Evolutionary conservation across 768 basidiomycete genomes (phyloP).

Genomic region (Neoboletus magnificus): DNA sequence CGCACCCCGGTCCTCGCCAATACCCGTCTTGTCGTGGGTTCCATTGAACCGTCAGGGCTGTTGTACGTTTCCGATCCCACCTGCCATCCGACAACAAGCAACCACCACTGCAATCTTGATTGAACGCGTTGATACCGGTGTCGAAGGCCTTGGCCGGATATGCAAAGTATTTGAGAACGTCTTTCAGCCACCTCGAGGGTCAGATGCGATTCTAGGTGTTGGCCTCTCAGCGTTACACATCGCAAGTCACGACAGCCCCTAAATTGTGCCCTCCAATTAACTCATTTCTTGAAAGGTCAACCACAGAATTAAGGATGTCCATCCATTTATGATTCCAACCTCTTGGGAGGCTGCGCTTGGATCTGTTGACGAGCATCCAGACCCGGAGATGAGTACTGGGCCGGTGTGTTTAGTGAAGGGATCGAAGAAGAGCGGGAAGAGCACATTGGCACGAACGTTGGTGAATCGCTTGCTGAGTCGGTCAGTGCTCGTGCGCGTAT

Average conservation of each 20-base stretch:
- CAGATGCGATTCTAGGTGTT: conserved; percentile 31
- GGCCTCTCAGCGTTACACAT: conserved; percentile 48
- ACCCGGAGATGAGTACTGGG: conserved; percentile 18
- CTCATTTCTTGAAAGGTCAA: conserved; percentile 21
- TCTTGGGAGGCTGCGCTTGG: conserved; percentile 36
- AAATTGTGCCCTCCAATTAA: conserved; percentile 10
- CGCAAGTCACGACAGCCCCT: conserved; percentile 34
- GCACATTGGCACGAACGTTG: conserved; percentile 74
- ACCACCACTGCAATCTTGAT: conserved; percentile 49
- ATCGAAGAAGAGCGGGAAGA: conserved; percentile 86
- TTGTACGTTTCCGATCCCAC: conserved; percentile 14
- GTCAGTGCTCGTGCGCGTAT: conserved; percentile 33
- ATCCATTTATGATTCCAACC: conserved; percentile 34
- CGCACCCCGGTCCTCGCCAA: conserved; percentile 75
- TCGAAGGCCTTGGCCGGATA: conserved; percentile 64
- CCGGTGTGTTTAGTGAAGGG: conserved; percentile 72
- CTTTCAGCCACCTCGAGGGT: conserved; percentile 50
- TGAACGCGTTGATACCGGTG: conserved; percentile 53
- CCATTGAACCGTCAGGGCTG: conserved; percentile 9
- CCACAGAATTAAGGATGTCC: conserved; percentile 27
- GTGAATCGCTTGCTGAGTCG: conserved; percentile 62
- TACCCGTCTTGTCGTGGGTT: conserved; percentile 50
- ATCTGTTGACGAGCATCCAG: neutral
- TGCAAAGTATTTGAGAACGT: conserved; percentile 60
- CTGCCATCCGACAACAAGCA: conserved; percentile 7